These are phyloP conservation scores for Cyclaneusma minus DNA, from an alignment of 2,329 filamentous ascomycete genomes.

Conservation along the genomic window DNA sequence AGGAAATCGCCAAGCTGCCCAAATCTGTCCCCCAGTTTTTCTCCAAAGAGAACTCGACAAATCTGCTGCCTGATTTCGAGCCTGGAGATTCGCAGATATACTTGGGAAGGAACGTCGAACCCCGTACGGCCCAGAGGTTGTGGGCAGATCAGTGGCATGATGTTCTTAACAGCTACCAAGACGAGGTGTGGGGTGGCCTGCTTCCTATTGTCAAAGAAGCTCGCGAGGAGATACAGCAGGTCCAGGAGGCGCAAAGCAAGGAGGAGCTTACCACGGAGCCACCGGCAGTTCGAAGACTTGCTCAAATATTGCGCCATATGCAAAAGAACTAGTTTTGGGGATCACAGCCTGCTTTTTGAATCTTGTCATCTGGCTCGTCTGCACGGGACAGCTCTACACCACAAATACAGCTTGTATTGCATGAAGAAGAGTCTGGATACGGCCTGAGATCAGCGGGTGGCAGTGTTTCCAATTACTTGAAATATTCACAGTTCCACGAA, in stretches of 20 bases:
- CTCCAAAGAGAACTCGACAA: slow-evolving; percentile 12
- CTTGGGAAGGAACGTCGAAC: slow-evolving; percentile 3
- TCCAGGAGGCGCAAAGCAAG: slow-evolving; percentile 13
- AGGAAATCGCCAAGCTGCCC: slow-evolving; percentile 12
- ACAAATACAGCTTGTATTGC: too few relatives aligned
- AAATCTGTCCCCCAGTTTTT: too few relatives aligned
- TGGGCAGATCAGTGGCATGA: slow-evolving; percentile 41
- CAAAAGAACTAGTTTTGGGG: too few relatives aligned
- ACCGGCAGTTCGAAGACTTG: slow-evolving; percentile 5
- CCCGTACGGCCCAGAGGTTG: slow-evolving; percentile 12
- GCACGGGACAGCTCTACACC: too few relatives aligned
- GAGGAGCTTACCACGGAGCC: slow-evolving; percentile 2
- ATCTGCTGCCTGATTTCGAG: slow-evolving; percentile 9
- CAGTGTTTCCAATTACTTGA: too few relatives aligned
- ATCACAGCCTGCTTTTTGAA: too few relatives aligned
- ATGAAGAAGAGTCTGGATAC: too few relatives aligned
- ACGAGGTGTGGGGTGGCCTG: slow-evolving; percentile 56
- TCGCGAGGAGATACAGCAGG: slow-evolving; percentile 33
- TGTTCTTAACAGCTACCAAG: slow-evolving; percentile 39
- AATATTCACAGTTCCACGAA: too few relatives aligned
- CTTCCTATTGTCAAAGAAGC: slow-evolving; percentile 39
- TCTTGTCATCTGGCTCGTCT: too few relatives aligned
- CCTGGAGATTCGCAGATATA: slow-evolving; percentile 6
- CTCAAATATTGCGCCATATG: slow-evolving; percentile 5
- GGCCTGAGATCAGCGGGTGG: too few relatives aligned